Evolutionary conservation across 2,329 filamentous ascomycete genomes (phyloP).

Genomic region (Coniella lustricola): DNA sequence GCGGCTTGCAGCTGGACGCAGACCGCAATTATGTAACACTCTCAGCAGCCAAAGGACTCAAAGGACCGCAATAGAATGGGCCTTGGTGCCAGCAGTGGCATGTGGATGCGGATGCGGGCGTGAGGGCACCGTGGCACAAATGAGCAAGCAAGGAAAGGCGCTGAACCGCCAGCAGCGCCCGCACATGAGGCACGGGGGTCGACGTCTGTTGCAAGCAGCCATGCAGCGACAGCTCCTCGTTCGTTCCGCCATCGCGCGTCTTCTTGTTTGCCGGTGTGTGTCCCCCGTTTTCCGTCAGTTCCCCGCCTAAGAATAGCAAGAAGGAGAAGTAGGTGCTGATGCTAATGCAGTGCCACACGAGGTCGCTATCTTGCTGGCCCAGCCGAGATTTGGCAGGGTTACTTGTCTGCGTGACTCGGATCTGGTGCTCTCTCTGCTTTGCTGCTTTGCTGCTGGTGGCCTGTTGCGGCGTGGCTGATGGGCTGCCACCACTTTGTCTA

Average conservation of each 20-base stretch:
- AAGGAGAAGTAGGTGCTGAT: neutral
- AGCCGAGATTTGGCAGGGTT: neutral
- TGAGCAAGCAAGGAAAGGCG: constrained; percentile 13
- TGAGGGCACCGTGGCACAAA: constrained; percentile 18
- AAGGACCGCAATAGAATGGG: constrained; percentile 3
- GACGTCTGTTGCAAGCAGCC: neutral
- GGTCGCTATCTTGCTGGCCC: constrained; percentile 1
- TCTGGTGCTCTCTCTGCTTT: constrained; percentile 2
- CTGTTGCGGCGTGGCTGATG: neutral
- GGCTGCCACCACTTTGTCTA: neutral
- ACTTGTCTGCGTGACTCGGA: constrained; percentile 4
- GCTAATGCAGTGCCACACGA: constrained; percentile 8
- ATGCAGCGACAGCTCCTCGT: constrained; percentile 1
- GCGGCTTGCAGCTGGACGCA: constrained; percentile 11
- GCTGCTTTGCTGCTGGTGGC: constrained; percentile 2
- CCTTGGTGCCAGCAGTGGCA: no score
- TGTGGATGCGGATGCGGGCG: constrained; percentile 2
- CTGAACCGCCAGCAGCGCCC: constrained; percentile 6
- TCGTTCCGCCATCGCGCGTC: constrained; percentile 1
- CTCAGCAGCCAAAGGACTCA: constrained; percentile 14
- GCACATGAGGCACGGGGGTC: neutral
- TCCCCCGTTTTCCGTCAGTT: neutral
- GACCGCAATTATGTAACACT: constrained; percentile 17
- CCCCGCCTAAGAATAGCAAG: constrained; percentile 11
- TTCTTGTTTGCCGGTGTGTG: no score